Base-by-base conservation (phyloP, 176 grass and related monocot species). In the Oryza meridionalis region DNA sequence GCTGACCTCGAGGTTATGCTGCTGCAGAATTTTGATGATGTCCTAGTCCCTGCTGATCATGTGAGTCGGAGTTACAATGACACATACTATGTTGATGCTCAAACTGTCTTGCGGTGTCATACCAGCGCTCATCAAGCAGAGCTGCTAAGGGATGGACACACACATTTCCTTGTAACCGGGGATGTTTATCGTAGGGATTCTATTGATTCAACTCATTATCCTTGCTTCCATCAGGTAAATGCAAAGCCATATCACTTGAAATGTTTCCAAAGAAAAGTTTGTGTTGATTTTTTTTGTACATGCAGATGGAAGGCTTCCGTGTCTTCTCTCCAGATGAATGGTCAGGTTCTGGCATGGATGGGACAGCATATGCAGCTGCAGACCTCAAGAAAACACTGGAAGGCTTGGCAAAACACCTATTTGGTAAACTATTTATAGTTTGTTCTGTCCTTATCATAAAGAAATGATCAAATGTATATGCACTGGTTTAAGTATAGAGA, bases 181-280 rank as follows among this genome's bases (percentile, higher is more conserved):
- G 96, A 98, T 88, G 96, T 98, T 72, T 98, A 98, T 77, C 96
- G 96, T 70, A 93, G 96, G 71, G 96, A 98, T 79, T 92, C 93
- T 32, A 98, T 98, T 81, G 96, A 98, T 81, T 86, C 91, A 75
- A 98, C 96, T 81, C 96, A 98, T 74, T 98, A 98, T 88, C 96
- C 96, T 64, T 91, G 95, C 43, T 98, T 98, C 87, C 96, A 98
- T 92, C 90, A 93, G 93, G 92, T 91, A 77, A 58, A 45, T 63
- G 8, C 69, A 62, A 61, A 73, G 4, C 51, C 37, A 75, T 9
- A 50, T 79, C 67, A 47, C 45, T 74, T 55, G 32, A 29, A 75
- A 47, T 66, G 33, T 78, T 82, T 72, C 4, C 63, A 1, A 46
- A 78, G 8, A 31, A 82, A 27, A 17, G 33, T 50, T 0, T 49